phyloP scores from a whole-genome alignment of 2,329 filamentous ascomycete species.

The Fusarium poae region DNA sequence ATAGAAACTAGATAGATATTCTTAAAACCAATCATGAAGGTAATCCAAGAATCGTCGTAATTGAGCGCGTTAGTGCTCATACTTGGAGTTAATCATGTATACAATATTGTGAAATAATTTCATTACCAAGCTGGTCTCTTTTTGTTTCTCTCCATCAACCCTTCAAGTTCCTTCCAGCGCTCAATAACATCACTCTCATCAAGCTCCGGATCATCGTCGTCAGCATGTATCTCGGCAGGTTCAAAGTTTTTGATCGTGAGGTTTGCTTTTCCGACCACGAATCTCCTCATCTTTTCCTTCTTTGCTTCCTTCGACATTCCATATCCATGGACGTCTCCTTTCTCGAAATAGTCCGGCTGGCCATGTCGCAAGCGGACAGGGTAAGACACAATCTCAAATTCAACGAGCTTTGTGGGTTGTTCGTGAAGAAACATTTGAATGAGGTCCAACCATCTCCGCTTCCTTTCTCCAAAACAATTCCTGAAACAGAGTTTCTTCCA shows the following conservation, averaged over 20 bases:
- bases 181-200: conserved; percentile 13
- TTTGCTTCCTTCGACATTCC: background rate
- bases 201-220: background rate
- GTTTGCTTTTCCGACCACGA: conserved; percentile 11
- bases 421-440: background rate
- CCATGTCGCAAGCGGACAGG: background rate
- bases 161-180: background rate
- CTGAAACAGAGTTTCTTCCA: background rate
- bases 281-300: background rate
- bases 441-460: conserved; percentile 1
- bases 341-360: background rate
- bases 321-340: background rate
- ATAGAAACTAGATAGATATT: too few relatives aligned
- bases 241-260: background rate
- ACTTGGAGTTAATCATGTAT: too few relatives aligned
- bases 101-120: too few relatives aligned
- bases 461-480: background rate
- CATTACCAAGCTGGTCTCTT: background rate
- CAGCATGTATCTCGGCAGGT: background rate
- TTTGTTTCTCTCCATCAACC: conserved; percentile 1
- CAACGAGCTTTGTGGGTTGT: background rate
- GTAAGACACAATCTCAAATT: background rate
- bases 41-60: too few relatives aligned
- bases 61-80: too few relatives aligned
- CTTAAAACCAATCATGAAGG: too few relatives aligned